phyloP scores from a whole-genome alignment of 169 alveolate genomes.

The Plasmodium yoelii region DNA sequence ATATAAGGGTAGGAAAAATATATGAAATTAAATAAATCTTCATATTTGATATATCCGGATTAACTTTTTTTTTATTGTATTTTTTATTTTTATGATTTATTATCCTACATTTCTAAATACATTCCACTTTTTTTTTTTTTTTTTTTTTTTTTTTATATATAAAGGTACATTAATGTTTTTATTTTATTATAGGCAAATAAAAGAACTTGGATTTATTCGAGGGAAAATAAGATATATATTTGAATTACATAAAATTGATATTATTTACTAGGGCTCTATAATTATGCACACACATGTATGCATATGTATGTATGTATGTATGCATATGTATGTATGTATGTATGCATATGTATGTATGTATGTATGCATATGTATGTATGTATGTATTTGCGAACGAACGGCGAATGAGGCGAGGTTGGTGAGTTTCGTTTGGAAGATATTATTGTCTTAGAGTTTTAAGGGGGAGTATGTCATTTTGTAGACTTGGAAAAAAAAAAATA shows the following conservation, averaged over 20 bases:
- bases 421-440: no score
- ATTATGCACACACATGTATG: not conserved
- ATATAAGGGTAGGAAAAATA: not conserved
- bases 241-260: not conserved
- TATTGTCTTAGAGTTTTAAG: no score
- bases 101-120: no score
- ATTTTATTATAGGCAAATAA: not conserved
- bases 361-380: not conserved
- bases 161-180: not conserved
- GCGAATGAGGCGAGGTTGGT: no score
- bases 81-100: no score
- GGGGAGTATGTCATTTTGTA: no score
- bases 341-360: not conserved
- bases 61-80: no score
- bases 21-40: constrained; percentile 9
- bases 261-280: not conserved
- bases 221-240: not conserved
- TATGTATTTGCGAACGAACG: constrained; percentile 1
- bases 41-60: constrained; percentile 8
- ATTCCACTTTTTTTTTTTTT: not conserved
- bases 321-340: not conserved
- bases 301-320: not conserved
- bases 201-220: not conserved
- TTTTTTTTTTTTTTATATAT: not conserved
- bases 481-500: no score